Evolutionary conservation across 805 yeast genomes (phyloP).

Genomic region (Crinitomyces ghanaensis): DNA sequence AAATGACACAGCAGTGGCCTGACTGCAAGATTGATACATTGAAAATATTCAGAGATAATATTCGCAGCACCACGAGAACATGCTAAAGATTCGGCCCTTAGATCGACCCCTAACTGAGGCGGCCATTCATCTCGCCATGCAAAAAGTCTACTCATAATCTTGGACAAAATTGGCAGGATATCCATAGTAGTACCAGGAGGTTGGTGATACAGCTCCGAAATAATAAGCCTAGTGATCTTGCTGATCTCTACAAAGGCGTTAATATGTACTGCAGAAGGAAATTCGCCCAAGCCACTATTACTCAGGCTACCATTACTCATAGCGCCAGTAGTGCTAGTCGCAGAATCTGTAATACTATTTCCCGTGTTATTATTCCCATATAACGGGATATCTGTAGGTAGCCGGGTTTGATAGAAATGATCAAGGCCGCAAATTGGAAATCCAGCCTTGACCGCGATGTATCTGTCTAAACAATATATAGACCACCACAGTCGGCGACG

Average conservation of each 20-base stretch:
- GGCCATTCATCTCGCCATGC: conserved; percentile 16
- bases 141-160: conserved; percentile 11
- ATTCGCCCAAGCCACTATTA: conserved; percentile 6
- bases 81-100: conserved; percentile 4
- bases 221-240: conserved; percentile 10
- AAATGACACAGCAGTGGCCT: conserved; percentile 18
- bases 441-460: conserved; percentile 16
- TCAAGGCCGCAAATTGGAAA: conserved; percentile 15
- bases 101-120: conserved; percentile 9
- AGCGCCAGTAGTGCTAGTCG: too few species aligned
- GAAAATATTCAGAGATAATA: conserved; percentile 16
- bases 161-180: conserved; percentile 10
- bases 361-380: too few species aligned
- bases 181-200: conserved; percentile 4
- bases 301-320: neutral
- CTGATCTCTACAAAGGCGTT: conserved; percentile 16
- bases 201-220: conserved; percentile 13
- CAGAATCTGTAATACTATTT: neutral
- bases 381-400: conserved; percentile 11
- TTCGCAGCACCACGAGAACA: conserved; percentile 13
- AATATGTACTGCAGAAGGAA: conserved; percentile 13
- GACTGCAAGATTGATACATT: conserved; percentile 17
- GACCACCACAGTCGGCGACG: conserved; percentile 20
- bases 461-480: conserved; percentile 15
- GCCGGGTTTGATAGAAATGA: conserved; percentile 10